Conservation (phyloP, 2,329 filamentous ascomycete genomes). For the Pseudopyricularia javanii region DNA sequence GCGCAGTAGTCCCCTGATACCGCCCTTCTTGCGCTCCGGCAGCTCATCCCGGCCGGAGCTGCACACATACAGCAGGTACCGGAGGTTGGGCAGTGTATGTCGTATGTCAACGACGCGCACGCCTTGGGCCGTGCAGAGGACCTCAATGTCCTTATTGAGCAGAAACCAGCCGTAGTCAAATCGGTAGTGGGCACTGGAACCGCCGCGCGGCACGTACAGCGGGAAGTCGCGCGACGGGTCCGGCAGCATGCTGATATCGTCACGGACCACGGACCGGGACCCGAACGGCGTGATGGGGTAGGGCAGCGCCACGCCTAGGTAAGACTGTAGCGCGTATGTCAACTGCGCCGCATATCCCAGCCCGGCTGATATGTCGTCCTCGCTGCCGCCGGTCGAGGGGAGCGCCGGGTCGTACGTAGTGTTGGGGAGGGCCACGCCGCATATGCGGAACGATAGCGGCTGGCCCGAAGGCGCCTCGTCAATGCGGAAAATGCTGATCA, state of each 20-base stretch:
- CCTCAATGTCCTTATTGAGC: conserved; percentile 90
- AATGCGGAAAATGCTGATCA: conserved; percentile 71
- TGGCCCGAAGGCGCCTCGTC: conserved; percentile 42
- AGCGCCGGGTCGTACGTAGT: conserved; percentile 51
- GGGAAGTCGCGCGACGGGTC: conserved; percentile 64
- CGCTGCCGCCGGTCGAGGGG: conserved; percentile 17
- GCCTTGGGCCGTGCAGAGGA: conserved; percentile 50
- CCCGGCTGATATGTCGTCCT: conserved; percentile 67
- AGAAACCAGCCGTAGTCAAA: conserved; percentile 96
- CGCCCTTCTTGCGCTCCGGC: conserved; percentile 48
- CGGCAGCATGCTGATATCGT: conserved; percentile 65
- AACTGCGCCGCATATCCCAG: conserved; percentile 71
- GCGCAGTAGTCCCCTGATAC: conserved; percentile 44
- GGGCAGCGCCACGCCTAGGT: conserved; percentile 65
- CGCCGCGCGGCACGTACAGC: conserved; percentile 52
- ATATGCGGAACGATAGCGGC: conserved; percentile 73
- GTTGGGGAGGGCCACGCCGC: conserved; percentile 67
- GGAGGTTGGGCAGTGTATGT: conserved; percentile 85
- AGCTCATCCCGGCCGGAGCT: conserved; percentile 61
- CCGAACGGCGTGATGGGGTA: conserved; percentile 66
- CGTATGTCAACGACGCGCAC: conserved; percentile 79
- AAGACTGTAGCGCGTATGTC: conserved; percentile 65
- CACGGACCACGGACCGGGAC: conserved; percentile 63
- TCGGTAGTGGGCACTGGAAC: conserved; percentile 64
- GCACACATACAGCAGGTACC: conserved; percentile 82